Evolutionary conservation across 2,329 filamentous ascomycete species (phyloP), one percentile per base, ranked within the genome.

Genomic region (Claviceps maximensis): DNA sequence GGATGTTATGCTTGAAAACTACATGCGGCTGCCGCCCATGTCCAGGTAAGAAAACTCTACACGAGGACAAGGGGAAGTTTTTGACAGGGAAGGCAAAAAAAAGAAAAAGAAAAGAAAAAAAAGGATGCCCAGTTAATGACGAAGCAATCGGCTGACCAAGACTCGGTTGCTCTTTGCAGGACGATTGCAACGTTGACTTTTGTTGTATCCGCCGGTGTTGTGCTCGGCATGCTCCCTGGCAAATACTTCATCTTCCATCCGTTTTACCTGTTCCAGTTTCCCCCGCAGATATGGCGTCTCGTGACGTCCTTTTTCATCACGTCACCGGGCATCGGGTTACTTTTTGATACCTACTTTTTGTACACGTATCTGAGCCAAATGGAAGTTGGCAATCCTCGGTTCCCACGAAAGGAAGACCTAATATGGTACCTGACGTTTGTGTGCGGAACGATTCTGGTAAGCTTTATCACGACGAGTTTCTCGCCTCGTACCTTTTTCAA

Each of bases 361-460:
- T 95, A 84, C 72, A 83, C 79, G 58, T 94, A 93, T 70, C 73
- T 85, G 60, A 85, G 79, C 64, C 78, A 82, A 58, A 73, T 95
- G 49, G 90, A 95, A 73, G 77, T 70, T 44, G 76, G 78, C 58
- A 86, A 85, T 56, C 71, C 83, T 51, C 82, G 87, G 55, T 91
- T 95, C 66, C 71, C 75, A 44, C 76, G 79, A 59, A 86, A 86
- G 54, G 89, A 88, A 64, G 86, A 93, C 65, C 79, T 93, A 61
- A 75, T 93, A 57, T 83, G 83, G 71, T 95, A 94, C 66, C 71
- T 94, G 60, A 69, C 83, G 55, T 93, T 93, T 65, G 77, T 90
- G 61, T 75, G 78, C 60, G 70, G 71, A 50, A 71, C 84, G 62
- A 91, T 93, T 58, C 65, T 89, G 74, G 89, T 95, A 88, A 82